These are phyloP conservation scores for Gamsiella multidivaricata DNA, from an alignment of 192 early-diverging fungal species.

Conservation along the genomic window DNA sequence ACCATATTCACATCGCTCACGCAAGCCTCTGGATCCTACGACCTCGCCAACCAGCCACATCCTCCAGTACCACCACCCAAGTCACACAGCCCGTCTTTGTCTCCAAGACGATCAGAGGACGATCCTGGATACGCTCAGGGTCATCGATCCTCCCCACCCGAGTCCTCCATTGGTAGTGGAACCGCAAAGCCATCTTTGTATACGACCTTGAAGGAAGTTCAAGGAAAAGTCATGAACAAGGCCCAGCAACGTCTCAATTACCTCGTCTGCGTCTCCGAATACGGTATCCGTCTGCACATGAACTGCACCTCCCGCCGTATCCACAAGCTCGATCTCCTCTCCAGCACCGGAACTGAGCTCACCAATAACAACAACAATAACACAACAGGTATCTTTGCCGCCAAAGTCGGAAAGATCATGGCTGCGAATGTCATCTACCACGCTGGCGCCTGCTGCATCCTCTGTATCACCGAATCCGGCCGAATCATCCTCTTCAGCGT, in stretches of 20 bases:
- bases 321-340: slow-evolving; percentile 35
- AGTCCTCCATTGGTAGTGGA: neutral
- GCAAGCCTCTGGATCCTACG: neutral
- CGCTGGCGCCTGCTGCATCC: slow-evolving; percentile 35
- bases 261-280: slow-evolving; percentile 36
- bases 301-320: slow-evolving; percentile 48
- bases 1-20: slow-evolving; percentile 2
- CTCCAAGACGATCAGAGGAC: slow-evolving; percentile 1
- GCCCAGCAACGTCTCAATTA: slow-evolving; percentile 45
- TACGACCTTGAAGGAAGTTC: slow-evolving; percentile 26
- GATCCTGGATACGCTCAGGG: neutral
- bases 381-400: neutral
- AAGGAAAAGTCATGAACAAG: slow-evolving; percentile 35
- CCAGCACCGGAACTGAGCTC: too few species aligned
- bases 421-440: slow-evolving; percentile 47
- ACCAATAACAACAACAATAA: too few species aligned
- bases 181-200: slow-evolving; percentile 24
- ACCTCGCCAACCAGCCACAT: neutral
- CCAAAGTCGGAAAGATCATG: slow-evolving; percentile 27
- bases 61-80: neutral
- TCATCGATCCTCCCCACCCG: slow-evolving; percentile 10
- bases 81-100: neutral
- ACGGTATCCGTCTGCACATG: slow-evolving; percentile 43
- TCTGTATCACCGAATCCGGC: slow-evolving; percentile 41
- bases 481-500: slow-evolving; percentile 40